These are phyloP conservation scores for Eudorina sp. DNA, from an alignment of 139 green algal genomes.

Conservation along the genomic window DNA sequence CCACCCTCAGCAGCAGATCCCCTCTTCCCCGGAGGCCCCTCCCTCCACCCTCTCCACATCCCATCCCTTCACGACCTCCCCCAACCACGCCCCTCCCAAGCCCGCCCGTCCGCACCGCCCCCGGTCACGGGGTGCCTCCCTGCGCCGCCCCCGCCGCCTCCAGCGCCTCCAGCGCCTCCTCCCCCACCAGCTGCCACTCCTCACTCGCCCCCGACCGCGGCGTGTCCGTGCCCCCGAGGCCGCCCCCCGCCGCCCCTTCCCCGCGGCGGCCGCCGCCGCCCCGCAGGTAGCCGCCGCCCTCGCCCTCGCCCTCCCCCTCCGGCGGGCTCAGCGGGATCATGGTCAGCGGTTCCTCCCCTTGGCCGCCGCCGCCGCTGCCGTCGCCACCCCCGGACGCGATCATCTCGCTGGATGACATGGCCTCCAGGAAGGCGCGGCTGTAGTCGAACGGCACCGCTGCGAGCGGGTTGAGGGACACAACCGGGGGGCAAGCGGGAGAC, in stretches of 20 bases:
- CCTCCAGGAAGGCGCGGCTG: constrained; percentile 9
- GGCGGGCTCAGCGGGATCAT: constrained; percentile 40
- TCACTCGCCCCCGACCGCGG: constrained; percentile 6
- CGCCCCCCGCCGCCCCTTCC: too few species aligned
- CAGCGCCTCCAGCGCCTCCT: neutral
- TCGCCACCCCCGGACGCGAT: too few species aligned
- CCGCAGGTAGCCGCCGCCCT: too few species aligned
- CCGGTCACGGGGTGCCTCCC: neutral
- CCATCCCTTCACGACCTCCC: too few species aligned
- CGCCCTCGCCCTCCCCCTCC: neutral
- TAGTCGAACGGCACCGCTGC: constrained; percentile 36
- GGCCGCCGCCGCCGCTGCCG: neutral
- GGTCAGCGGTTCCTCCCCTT: neutral
- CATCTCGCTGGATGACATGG: constrained; percentile 30
- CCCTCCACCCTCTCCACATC: too few species aligned
- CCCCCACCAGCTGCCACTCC: constrained; percentile 35
- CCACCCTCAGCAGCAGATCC: too few species aligned
- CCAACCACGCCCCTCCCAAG: too few species aligned
- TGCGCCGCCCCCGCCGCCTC: neutral
- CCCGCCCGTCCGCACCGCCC: too few species aligned
- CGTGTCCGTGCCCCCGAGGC: neutral
- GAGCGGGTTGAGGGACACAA: too few species aligned
- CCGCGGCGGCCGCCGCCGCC: too few species aligned
- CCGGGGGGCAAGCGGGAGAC: too few species aligned
- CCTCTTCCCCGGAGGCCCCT: too few species aligned